Base-by-base conservation (phyloP, 176 grass and related monocot genomes). In the Triticum turgidum region DNA sequence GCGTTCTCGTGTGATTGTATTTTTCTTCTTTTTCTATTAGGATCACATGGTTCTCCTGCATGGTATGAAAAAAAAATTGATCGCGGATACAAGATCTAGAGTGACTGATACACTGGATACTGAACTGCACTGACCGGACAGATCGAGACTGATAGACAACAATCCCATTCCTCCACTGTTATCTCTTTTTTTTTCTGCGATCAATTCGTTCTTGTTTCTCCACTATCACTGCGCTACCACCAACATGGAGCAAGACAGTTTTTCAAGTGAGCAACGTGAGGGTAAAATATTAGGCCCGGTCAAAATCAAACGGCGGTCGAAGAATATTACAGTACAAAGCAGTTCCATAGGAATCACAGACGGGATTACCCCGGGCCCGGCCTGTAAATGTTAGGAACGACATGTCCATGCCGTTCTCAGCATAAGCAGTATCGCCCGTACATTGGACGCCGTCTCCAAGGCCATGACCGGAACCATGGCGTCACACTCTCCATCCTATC, bases 341-440 rank as follows among this genome's bases (percentile, higher is more conserved):
- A 75, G 3, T 17, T 58, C 20, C 88, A 56, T 85, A 66, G 82
- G 83, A 58, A 61, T 37, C 51, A 82, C 76, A 86, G 76, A 38
- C 3, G 7, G 34, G 14, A 72, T n/a, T 25, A 24, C 33, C 65
- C 52, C 0, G 18, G 2, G 54, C 54, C 54, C 61, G 33, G 7
- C 74, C 24, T 12, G 58, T 5, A 38, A 77, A 52, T 39, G 38
- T 38, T 39, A 7, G 22, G 25, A 11, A 35, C 65, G 89, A 63
- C 64, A 79, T 12, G 73, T 52, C 73, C 70, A 69, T 37, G 1
- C 13, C 27, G 77, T 38, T 73, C 61, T 54, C 39, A 47, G 20
- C 73, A 66, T 78, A 39, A 65, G 73, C 3, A 51, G 22, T 21
- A 59, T 64, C 88, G 69, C 80, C 79, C 32, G 32, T 63, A 22